Evolutionary conservation across 257 asterid species (phyloP).

Genomic region (Lithospermum erythrorhizon): DNA sequence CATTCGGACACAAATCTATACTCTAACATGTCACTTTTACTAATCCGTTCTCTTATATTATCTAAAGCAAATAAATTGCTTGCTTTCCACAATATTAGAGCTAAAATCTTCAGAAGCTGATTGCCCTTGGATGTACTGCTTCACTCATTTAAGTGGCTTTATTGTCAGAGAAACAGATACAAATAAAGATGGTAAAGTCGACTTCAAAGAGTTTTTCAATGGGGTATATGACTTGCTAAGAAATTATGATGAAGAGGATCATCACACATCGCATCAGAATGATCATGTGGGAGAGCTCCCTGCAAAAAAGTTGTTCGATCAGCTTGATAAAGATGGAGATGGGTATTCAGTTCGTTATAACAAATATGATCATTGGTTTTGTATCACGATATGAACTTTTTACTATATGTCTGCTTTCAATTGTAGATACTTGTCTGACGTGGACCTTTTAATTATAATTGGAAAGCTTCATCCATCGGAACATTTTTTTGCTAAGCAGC

Average conservation of each 20-base stretch:
- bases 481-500: conserved; percentile 80
- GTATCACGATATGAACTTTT: conserved; percentile 8
- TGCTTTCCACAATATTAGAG: neutral
- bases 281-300: conserved; percentile 45
- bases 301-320: conserved; percentile 55
- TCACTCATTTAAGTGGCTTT: conserved; percentile 4
- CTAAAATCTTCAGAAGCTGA: too few relatives aligned
- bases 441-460: conserved; percentile 66
- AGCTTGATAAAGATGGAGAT: conserved; percentile 88
- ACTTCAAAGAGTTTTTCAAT: conserved; percentile 80
- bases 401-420: conserved; percentile 9
- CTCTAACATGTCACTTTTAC: too few relatives aligned
- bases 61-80: neutral
- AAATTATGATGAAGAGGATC: conserved; percentile 60
- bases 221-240: conserved; percentile 79
- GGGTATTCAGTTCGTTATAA: conserved; percentile 40
- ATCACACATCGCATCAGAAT: conserved; percentile 34
- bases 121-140: neutral
- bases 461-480: conserved; percentile 91
- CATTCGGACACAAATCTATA: too few relatives aligned
- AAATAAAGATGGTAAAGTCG: conserved; percentile 72
- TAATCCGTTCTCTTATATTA: neutral
- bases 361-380: conserved; percentile 1
- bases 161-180: conserved; percentile 75
- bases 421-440: conserved; percentile 61